phyloP scores from a whole-genome alignment of 306 rosid genomes.

The Gastrolobium villosum region DNA sequence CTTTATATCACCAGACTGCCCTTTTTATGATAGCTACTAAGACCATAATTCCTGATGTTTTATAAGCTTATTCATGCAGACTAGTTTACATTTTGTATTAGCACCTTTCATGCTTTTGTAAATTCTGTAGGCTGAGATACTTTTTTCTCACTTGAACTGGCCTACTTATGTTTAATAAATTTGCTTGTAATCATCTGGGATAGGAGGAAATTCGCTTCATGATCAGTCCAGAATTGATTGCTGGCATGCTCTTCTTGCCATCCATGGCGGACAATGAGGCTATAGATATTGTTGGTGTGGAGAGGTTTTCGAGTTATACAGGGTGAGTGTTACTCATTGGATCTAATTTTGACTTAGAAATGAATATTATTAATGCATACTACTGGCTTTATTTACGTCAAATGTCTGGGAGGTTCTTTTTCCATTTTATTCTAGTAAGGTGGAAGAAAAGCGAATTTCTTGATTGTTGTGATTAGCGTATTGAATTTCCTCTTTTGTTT shows the following conservation, averaged over 20 bases:
- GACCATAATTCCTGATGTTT: constrained; percentile 22
- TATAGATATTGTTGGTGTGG: constrained; percentile 84
- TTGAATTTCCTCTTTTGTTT: constrained; percentile 6
- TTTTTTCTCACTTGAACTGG: constrained; percentile 33
- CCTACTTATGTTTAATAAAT: constrained; percentile 22
- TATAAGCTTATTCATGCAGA: constrained; percentile 4
- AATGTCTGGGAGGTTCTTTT: constrained; percentile 17
- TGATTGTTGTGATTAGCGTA: constrained; percentile 23
- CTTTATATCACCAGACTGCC: too few species aligned
- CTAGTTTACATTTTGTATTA: constrained; percentile 23
- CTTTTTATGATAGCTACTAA: not conserved
- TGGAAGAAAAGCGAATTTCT: constrained; percentile 20
- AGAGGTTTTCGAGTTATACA: constrained; percentile 86
- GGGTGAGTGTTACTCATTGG: constrained; percentile 69
- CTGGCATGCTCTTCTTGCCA: constrained; percentile 91
- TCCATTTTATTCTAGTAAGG: constrained; percentile 4
- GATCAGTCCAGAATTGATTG: constrained; percentile 91
- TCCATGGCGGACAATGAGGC: constrained; percentile 94
- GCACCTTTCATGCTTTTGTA: constrained; percentile 31
- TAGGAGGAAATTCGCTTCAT: constrained; percentile 98
- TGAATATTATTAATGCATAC: constrained; percentile 6
- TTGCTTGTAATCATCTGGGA: constrained; percentile 41
- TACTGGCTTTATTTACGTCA: constrained; percentile 3
- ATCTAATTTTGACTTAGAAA: constrained; percentile 36
- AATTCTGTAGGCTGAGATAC: constrained; percentile 38